Evolutionary conservation across 2,329 filamentous ascomycete species (phyloP).

Genomic region (Colletotrichum spaethianum): DNA sequence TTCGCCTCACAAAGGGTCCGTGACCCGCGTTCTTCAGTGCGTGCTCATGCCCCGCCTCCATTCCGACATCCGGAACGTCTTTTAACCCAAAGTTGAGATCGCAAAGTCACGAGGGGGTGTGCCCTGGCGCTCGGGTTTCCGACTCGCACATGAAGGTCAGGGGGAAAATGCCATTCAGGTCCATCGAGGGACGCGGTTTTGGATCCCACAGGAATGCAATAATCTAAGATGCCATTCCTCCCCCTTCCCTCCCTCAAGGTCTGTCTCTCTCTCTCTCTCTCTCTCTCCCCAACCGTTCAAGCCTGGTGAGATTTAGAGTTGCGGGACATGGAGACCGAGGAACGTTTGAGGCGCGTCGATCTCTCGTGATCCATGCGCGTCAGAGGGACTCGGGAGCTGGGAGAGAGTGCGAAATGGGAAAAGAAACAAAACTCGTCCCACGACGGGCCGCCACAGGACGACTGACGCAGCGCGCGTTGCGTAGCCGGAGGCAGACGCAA

Average conservation of each 20-base stretch:
- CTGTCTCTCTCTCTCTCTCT: background rate
- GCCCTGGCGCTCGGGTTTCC: background rate
- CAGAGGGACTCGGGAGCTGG: conserved; percentile 22
- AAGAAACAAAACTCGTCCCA: too few species aligned
- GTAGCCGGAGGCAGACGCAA: background rate
- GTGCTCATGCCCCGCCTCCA: too few species aligned
- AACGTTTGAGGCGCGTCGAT: conserved; percentile 29
- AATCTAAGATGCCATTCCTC: background rate
- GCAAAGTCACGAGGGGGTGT: background rate
- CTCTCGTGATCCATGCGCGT: conserved; percentile 32
- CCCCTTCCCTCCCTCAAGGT: background rate
- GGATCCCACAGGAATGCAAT: background rate
- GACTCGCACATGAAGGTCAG: background rate
- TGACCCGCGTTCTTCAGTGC: conserved; percentile 1
- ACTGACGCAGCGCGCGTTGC: background rate
- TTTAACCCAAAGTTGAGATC: conserved; percentile 1
- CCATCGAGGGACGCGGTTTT: background rate
- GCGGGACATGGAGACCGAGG: conserved; percentile 33
- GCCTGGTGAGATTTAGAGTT: conserved; percentile 31
- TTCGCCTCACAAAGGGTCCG: background rate
- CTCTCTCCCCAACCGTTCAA: conserved; percentile 1
- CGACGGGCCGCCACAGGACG: background rate
- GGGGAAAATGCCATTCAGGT: background rate
- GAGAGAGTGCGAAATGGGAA: background rate
- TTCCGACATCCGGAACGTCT: background rate